phyloP scores from a whole-genome alignment of 208 protist species.

The Leptomonas seymouri region DNA sequence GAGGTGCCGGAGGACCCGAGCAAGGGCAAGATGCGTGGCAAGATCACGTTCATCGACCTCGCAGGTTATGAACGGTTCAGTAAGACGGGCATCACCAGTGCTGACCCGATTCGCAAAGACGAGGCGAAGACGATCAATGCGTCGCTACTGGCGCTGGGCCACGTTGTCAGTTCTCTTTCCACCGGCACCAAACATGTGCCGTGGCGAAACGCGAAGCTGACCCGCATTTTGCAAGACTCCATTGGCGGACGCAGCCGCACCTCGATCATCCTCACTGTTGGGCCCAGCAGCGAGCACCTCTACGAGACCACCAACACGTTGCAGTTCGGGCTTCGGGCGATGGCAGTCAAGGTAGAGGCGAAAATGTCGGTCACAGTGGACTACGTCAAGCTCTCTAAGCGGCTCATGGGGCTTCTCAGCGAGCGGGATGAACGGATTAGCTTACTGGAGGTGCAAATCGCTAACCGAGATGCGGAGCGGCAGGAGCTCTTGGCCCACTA shows the following conservation, averaged over 20 bases:
- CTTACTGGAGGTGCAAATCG: slow-evolving; percentile 79
- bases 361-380: slow-evolving; percentile 79
- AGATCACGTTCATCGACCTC: slow-evolving; percentile 92
- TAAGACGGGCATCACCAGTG: slow-evolving; percentile 85
- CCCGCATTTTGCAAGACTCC: slow-evolving; percentile 91
- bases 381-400: slow-evolving; percentile 83
- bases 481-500: slow-evolving; percentile 73
- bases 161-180: slow-evolving; percentile 85
- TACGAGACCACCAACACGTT: slow-evolving; percentile 89
- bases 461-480: slow-evolving; percentile 73
- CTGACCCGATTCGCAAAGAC: slow-evolving; percentile 83
- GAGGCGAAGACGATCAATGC: slow-evolving; percentile 93
- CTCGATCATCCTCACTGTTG: slow-evolving; percentile 89
- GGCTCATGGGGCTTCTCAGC: slow-evolving; percentile 70
- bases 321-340: slow-evolving; percentile 85
- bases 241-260: slow-evolving; percentile 89
- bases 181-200: slow-evolving; percentile 80
- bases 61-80: slow-evolving; percentile 92
- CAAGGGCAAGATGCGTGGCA: slow-evolving; percentile 60
- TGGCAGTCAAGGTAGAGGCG: slow-evolving; percentile 87
- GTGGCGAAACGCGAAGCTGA: slow-evolving; percentile 93
- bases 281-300: slow-evolving; percentile 82
- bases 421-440: slow-evolving; percentile 78
- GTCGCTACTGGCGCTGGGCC: slow-evolving; percentile 80
- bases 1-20: slow-evolving; percentile 57